Evolutionary conservation across 2,329 filamentous ascomycete species (phyloP), one percentile per base, ranked within the genome.

Genomic region (Trichoderma brevicompactum): DNA sequence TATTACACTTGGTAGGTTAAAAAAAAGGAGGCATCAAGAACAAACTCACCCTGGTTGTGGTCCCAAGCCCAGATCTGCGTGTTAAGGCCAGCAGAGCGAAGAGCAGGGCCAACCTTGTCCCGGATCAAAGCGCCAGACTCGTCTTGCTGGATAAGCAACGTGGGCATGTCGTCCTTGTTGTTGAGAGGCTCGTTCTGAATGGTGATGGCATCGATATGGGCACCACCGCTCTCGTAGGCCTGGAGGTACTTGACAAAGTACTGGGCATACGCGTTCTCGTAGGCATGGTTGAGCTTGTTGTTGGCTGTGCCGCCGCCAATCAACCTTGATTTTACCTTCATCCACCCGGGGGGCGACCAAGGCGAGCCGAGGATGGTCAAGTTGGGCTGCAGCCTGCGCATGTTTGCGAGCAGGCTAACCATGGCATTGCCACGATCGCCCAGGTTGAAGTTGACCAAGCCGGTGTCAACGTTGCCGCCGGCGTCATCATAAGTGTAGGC

Each of bases 1-100:
- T 3, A 17, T n/a, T 2, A 4, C 15, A 10, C 10, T 10, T 5
- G 23, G 23, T 23, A 5, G 13, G 7, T 28, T 5, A 28, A 28
- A 28, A 28, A 28, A 28, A 28, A 28, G 23, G 23, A 28, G 23
- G 23, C 23, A 28, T 28, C 23, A 28, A 28, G 23, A 28, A 28
- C 23, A 28, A 28, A 48, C 68, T 67, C 36, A 69, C 68, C 71
- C 7, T 78, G 80, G 69, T 77, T 77, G 71, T 76, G 74, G 59
- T 80, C 78, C 53, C 77, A 79, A 0, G 78, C 78, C 79, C 71
- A 92, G 79, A 82, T 74, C 48, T 74, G 68, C 3, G 78, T 80
- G 67, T 74, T 69, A 34, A 82, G 72, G 2, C 78, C 77, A 4
- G 79, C 79, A 43, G 69, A 69, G 64, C 70, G 70, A 23, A 81